Evolutionary conservation across 495 filamentous ascomycete species (phyloP).

Genomic region (Saxophila tyrrhenica): DNA sequence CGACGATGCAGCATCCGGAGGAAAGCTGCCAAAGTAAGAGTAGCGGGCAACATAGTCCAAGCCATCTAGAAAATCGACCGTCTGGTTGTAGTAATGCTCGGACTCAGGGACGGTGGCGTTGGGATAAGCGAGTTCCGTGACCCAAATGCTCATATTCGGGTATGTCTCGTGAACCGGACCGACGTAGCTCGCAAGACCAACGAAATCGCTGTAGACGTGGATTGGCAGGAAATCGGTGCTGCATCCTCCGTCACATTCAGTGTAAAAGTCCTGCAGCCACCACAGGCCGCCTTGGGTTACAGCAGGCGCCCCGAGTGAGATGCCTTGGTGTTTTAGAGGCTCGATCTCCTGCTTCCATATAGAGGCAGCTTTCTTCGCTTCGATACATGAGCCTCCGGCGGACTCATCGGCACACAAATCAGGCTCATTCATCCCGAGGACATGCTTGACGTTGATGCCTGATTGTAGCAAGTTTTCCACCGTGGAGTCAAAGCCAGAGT

Average conservation of each 20-base stretch:
- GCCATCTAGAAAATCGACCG: conserved; percentile 49
- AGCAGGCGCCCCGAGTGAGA: conserved; percentile 28
- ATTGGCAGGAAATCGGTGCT: conserved; percentile 60
- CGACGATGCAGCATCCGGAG: conserved; percentile 38
- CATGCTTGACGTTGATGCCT: conserved; percentile 50
- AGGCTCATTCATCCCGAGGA: conserved; percentile 68
- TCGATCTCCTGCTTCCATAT: conserved; percentile 56
- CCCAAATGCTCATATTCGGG: conserved; percentile 52
- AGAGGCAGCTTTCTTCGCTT: conserved; percentile 45
- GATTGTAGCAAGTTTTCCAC: conserved; percentile 38
- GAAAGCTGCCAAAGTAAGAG: conserved; percentile 64
- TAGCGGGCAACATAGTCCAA: conserved; percentile 45
- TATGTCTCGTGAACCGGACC: conserved; percentile 48
- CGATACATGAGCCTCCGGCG: conserved; percentile 53
- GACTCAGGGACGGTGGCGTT: conserved; percentile 39
- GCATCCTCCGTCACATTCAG: conserved; percentile 41
- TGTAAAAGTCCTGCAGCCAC: conserved; percentile 55
- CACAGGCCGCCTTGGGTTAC: conserved; percentile 37
- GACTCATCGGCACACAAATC: conserved; percentile 40
- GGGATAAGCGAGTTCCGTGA: conserved; percentile 57
- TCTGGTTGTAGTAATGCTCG: conserved; percentile 54
- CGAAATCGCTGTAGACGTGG: conserved; percentile 71
- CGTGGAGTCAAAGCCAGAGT: conserved; percentile 43
- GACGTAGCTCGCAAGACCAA: conserved; percentile 59
- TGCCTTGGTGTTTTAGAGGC: conserved; percentile 40